A percentile compares a stretch with the other conserved stretches of the same genome.
Evolutionary conservation across 306 rosid species (phyloP).

Genomic region (Fragaria iinumae): DNA sequence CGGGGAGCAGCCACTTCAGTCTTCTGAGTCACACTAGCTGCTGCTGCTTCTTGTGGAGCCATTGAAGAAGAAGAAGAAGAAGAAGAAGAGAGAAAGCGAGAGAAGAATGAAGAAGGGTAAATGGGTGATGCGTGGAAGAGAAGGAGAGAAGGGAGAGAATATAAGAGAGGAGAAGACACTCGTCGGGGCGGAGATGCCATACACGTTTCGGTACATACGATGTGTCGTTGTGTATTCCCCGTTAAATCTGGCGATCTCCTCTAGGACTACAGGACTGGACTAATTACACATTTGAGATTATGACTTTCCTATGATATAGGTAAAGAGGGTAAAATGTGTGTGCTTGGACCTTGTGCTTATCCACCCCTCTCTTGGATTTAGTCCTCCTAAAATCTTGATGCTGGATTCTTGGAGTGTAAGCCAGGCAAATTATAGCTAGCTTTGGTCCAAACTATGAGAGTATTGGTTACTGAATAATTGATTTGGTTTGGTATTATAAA

Average conservation of each 20-base stretch:
- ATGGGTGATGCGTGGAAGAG: slow-evolving; percentile 15
- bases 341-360: too few species aligned
- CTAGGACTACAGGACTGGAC: slow-evolving; percentile 16
- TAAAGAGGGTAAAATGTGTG: too few species aligned
- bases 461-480: too few species aligned
- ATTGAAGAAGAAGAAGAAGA: slow-evolving; percentile 15
- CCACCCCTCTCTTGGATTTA: background rate
- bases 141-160: slow-evolving; percentile 16
- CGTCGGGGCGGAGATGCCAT: slow-evolving; percentile 60
- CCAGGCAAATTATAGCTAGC: background rate
- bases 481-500: too few species aligned
- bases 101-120: slow-evolving; percentile 8
- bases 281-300: background rate
- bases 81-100: background rate
- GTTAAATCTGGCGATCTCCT: slow-evolving; percentile 56
- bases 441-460: background rate
- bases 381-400: background rate
- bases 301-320: too few species aligned
- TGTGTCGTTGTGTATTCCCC: slow-evolving; percentile 23
- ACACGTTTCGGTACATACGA: slow-evolving; percentile 58
- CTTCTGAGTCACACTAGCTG: slow-evolving; percentile 5
- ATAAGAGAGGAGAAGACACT: slow-evolving; percentile 15
- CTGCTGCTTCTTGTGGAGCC: slow-evolving; percentile 55
- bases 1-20: slow-evolving; percentile 27
- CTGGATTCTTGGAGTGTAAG: background rate